Percentiles rank a stretch among this genome's conserved stretches.
Conservation (phyloP, 2,329 filamentous ascomycete genomes). For the Rosellinia necatrix region DNA sequence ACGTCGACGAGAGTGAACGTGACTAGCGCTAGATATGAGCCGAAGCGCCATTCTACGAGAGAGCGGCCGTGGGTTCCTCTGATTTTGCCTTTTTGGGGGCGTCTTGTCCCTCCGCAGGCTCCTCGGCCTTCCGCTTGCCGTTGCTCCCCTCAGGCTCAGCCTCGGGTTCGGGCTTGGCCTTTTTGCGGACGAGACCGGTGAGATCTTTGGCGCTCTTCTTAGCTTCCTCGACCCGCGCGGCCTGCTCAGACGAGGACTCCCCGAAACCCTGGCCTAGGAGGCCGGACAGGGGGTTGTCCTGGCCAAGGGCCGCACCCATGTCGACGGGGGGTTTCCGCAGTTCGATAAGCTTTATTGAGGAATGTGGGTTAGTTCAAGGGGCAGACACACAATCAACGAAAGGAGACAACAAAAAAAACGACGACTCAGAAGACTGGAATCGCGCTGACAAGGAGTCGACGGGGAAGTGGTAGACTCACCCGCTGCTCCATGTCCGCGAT, state of each 20-base stretch:
- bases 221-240: constrained; percentile 71
- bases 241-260: constrained; percentile 62
- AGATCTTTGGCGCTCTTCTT: constrained; percentile 76
- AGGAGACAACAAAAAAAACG: background rate
- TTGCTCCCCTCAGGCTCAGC: constrained; percentile 47
- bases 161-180: constrained; percentile 45
- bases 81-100: constrained; percentile 20
- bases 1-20: too few species aligned
- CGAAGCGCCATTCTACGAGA: constrained; percentile 10
- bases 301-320: constrained; percentile 58
- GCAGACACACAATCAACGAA: constrained; percentile 1
- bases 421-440: constrained; percentile 16
- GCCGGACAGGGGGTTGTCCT: constrained; percentile 57
- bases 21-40: too few species aligned
- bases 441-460: constrained; percentile 30
- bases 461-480: constrained; percentile 51
- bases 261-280: constrained; percentile 68
- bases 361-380: constrained; percentile 27
- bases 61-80: constrained; percentile 1
- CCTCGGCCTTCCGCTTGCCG: constrained; percentile 41
- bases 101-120: constrained; percentile 13
- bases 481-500: constrained; percentile 78
- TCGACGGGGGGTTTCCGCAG: constrained; percentile 67
- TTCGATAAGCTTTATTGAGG: constrained; percentile 63
- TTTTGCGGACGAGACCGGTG: constrained; percentile 74